Percentiles rank a stretch among this genome's conserved stretches.
These are phyloP conservation scores for Yamadazyma conglobata DNA, from an alignment of 1,139 yeast species.

Conservation along the genomic window DNA sequence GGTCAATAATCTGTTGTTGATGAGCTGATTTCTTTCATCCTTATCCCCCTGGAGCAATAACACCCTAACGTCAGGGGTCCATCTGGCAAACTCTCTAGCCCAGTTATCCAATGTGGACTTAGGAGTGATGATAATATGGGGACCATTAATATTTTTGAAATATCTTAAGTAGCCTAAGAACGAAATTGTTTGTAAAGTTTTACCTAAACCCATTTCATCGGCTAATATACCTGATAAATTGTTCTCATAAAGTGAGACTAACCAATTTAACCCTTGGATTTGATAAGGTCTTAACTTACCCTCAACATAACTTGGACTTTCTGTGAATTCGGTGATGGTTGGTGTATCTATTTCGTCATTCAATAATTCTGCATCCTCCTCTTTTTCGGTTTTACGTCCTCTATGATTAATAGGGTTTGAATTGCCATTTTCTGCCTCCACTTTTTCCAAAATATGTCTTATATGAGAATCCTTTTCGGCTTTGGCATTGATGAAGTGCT, in stretches of 20 bases:
- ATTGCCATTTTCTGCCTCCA: slow-evolving; percentile 23
- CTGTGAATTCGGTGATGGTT: slow-evolving; percentile 53
- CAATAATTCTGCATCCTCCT: slow-evolving; percentile 66
- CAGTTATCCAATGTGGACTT: slow-evolving; percentile 79
- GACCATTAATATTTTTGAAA: slow-evolving; percentile 59
- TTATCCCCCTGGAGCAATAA: slow-evolving; percentile 73
- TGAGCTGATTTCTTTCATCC: slow-evolving; percentile 53
- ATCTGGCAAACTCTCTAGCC: slow-evolving; percentile 70
- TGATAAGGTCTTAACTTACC: slow-evolving; percentile 79
- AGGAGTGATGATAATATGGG: slow-evolving; percentile 72
- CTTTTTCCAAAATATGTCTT: slow-evolving; percentile 41
- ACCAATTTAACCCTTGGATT: slow-evolving; percentile 91
- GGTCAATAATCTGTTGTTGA: slow-evolving; percentile 47
- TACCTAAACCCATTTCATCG: slow-evolving; percentile 98
- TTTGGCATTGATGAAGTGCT: slow-evolving; percentile 64
- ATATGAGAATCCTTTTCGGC: slow-evolving; percentile 63
- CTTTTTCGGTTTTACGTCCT: slow-evolving; percentile 62
- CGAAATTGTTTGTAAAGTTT: slow-evolving; percentile 90
- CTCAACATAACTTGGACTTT: slow-evolving; percentile 60
- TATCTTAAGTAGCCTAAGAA: slow-evolving; percentile 71
- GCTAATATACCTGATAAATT: slow-evolving; percentile 89
- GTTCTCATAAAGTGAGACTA: slow-evolving; percentile 77
- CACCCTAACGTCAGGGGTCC: slow-evolving; percentile 76
- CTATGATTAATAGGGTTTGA: slow-evolving; percentile 24
- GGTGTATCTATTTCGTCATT: slow-evolving; percentile 49